phyloP scores from a whole-genome alignment of 179 eudicot genomes.

The Amaranthus tricolor region DNA sequence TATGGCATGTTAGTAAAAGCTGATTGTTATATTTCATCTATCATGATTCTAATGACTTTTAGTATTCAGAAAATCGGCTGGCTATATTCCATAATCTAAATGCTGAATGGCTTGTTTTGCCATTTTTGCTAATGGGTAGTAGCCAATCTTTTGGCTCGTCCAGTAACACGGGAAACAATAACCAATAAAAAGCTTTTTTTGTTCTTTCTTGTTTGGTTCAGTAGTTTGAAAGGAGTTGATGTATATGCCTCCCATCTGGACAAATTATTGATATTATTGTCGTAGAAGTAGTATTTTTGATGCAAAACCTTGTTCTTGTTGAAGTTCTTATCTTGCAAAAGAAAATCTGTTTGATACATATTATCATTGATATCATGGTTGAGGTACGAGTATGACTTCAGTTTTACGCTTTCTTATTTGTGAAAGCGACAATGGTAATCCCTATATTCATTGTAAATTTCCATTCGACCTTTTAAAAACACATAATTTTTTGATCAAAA shows the following conservation, averaged over 20 bases:
- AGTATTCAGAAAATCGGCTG: constrained; percentile 22
- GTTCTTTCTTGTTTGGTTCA: constrained; percentile 16
- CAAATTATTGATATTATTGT: constrained; percentile 19
- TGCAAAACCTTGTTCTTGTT: neutral
- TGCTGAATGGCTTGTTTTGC: constrained; percentile 22
- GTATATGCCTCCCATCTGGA: constrained; percentile 46
- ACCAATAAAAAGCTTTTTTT: constrained; percentile 1
- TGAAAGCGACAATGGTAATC: too few species aligned
- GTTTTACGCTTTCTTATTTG: too few species aligned
- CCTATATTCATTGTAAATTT: too few species aligned
- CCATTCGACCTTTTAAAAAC: too few species aligned
- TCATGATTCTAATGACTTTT: constrained; percentile 46
- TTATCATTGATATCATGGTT: too few species aligned
- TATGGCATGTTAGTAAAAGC: constrained; percentile 22
- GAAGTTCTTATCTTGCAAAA: too few species aligned
- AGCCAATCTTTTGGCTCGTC: constrained; percentile 11
- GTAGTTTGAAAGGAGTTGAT: constrained; percentile 50
- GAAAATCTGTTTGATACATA: too few species aligned
- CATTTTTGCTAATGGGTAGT: constrained; percentile 10
- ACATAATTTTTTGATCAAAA: too few species aligned
- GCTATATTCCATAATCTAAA: constrained; percentile 28
- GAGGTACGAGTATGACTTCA: too few species aligned
- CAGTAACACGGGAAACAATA: constrained; percentile 4
- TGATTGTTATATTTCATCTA: constrained; percentile 31
- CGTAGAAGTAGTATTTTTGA: neutral